Percentiles rank a stretch among this genome's conserved stretches.
These are phyloP conservation scores for Nakaseomyces glabratus DNA, from an alignment of 1,139 yeast genomes.

Conservation along the genomic window DNA sequence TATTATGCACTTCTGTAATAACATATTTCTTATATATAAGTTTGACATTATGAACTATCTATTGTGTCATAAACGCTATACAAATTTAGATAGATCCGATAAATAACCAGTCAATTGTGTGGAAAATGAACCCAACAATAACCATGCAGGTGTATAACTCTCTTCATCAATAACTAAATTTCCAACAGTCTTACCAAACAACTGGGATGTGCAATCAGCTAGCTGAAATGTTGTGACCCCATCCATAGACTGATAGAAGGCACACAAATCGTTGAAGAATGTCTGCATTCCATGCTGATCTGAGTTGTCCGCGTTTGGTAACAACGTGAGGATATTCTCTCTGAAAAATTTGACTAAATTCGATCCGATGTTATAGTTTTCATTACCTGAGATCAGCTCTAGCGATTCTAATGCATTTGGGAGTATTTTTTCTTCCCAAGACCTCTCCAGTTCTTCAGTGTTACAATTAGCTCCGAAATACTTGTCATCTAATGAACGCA, in stretches of 20 bases:
- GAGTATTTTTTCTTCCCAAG: not conserved
- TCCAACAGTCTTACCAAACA: constrained; percentile 2
- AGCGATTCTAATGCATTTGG: not conserved
- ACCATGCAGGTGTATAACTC: constrained; percentile 5
- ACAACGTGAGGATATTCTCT: constrained; percentile 2
- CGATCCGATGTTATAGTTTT: constrained; percentile 6
- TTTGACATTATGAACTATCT: too few relatives aligned
- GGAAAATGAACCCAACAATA: constrained; percentile 4
- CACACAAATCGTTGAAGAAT: constrained; percentile 7
- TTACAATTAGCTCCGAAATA: constrained; percentile 1
- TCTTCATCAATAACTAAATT: constrained; percentile 5
- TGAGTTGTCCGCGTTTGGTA: constrained; percentile 1
- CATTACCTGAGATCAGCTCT: constrained; percentile 3
- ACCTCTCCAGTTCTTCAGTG: not conserved
- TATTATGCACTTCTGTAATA: too few relatives aligned
- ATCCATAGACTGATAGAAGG: constrained; percentile 1
- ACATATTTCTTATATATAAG: too few relatives aligned
- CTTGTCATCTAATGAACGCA: not conserved
- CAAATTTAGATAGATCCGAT: constrained; percentile 6
- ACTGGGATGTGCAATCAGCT: constrained; percentile 2
- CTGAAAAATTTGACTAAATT: constrained; percentile 1
- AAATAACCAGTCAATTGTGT: constrained; percentile 7
- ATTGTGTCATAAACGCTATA: too few relatives aligned
- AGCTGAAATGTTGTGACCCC: constrained; percentile 5
- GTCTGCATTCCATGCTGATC: constrained; percentile 1